Evolutionary conservation across 2,329 filamentous ascomycete genomes (phyloP), one percentile per base, ranked within the genome.

Genomic region (Microdochium paspali): DNA sequence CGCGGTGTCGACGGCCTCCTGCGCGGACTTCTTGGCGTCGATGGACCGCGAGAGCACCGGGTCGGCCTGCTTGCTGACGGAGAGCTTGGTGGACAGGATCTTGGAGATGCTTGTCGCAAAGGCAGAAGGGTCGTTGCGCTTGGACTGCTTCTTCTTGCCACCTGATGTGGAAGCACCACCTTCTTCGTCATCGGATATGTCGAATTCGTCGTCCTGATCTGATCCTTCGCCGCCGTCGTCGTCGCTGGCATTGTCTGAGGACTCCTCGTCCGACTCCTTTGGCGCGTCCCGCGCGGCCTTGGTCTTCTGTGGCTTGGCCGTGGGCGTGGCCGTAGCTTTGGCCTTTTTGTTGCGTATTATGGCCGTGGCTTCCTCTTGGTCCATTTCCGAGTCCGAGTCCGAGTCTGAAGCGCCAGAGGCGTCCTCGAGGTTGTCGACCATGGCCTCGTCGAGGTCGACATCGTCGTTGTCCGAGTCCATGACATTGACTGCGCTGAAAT

Each of bases 91-190:
- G 48, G 82, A 83, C 42, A 98, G 77, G 62, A 98, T 96, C 66
- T 93, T 95, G 56, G 87, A 85, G 58, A 98, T 89, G 45, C 90
- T 95, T 1, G 85, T 95, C 23, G 91, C 88, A 65, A 98, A 97
- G 46, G 88, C 90, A 53, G 77, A 73, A 2, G 93, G 90, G 66
- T 98, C 91, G 68, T 95, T 95, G 61, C 90, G 85, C 69, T 97
- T 97, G 13, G 83, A 81, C 59, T 81, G 85, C 31, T 61, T 61
- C 53, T 68, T 67, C 44, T 56, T 61, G 12, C 52, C 35, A 10
- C 56, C 55, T 32, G 55, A 58, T 10, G 58, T 62, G 24, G 60
- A 52, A 45, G 56, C 62, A 49, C 54, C 58, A 40, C 55, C 54
- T 47, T 57, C 58, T 51, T 56, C 62, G 24, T 58, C 64, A 52